These are phyloP conservation scores for Aspergillus incahuasiensis DNA, from an alignment of 495 filamentous ascomycete species.

Conservation along the genomic window DNA sequence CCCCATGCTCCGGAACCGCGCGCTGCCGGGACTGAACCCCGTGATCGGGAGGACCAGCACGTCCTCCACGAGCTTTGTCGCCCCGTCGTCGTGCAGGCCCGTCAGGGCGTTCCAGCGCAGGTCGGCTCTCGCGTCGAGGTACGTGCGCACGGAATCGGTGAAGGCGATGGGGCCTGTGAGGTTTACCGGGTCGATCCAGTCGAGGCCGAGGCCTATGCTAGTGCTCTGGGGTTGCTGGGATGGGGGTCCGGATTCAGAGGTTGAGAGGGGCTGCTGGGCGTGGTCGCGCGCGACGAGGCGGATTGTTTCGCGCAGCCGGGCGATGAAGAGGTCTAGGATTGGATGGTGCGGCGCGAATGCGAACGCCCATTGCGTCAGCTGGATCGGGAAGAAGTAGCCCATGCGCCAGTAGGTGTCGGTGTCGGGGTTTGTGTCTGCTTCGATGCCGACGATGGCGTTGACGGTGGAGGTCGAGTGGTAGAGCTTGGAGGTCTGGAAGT, in stretches of 20 bases:
- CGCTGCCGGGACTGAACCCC: conserved; percentile 17
- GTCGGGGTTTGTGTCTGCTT: conserved; percentile 14
- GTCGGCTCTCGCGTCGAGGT: background rate
- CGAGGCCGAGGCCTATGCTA: conserved; percentile 3
- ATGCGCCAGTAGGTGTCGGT: conserved; percentile 19
- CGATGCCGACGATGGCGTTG: conserved; percentile 17
- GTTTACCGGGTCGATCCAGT: conserved; percentile 11
- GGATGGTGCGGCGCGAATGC: conserved; percentile 16
- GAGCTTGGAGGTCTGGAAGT: conserved; percentile 1
- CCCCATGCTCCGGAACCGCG: conserved; percentile 13
- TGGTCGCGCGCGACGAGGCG: background rate
- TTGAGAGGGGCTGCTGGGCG: background rate
- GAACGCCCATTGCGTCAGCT: conserved; percentile 20
- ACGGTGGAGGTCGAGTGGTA: conserved; percentile 5
- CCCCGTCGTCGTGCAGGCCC: conserved; percentile 12
- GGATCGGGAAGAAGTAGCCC: conserved; percentile 17
- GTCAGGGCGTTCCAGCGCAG: conserved; percentile 19
- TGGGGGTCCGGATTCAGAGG: too few relatives aligned
- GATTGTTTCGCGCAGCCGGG: background rate
- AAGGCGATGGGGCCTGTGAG: conserved; percentile 18
- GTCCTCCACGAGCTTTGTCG: conserved; percentile 15
- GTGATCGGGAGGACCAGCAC: conserved; percentile 20
- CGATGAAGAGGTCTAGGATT: conserved; percentile 11
- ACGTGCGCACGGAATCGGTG: conserved; percentile 7
- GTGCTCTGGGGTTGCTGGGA: too few relatives aligned